phyloP scores from a whole-genome alignment of 176 grass and related monocot species.

The Musa itinerans region DNA sequence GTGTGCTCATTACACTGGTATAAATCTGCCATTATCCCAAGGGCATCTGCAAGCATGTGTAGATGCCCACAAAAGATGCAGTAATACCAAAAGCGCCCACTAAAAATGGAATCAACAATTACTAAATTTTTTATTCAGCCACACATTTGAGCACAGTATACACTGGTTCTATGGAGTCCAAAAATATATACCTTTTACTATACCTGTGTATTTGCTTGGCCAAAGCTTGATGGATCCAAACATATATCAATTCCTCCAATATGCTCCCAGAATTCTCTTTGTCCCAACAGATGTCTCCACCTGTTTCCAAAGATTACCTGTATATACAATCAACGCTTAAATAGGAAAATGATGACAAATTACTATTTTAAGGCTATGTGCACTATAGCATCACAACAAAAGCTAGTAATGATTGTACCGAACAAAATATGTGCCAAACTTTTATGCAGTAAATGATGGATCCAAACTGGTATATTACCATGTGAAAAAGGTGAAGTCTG shows the following conservation, averaged over 20 bases:
- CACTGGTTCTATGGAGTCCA: neutral
- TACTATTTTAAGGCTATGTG: neutral
- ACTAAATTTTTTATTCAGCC: neutral
- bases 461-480: neutral
- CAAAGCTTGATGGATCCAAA: slow-evolving; percentile 80
- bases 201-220: slow-evolving; percentile 96
- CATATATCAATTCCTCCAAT: slow-evolving; percentile 80
- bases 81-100: neutral
- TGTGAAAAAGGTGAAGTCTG: too few species aligned
- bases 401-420: neutral
- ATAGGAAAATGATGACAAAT: neutral
- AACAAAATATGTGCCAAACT: too few species aligned
- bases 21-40: neutral
- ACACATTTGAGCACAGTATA: neutral
- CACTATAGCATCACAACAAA: neutral
- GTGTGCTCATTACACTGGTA: too few species aligned
- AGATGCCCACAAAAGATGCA: neutral
- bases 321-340: neutral
- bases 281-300: slow-evolving; percentile 84
- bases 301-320: slow-evolving; percentile 92
- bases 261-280: slow-evolving; percentile 92
- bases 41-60: neutral
- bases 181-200: neutral
- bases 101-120: neutral
- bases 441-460: neutral